Percentiles rank a stretch among this genome's conserved stretches.
Conservation (phyloP, 1,284 basidiomycete genomes). For the Clitocybe nebularis region DNA sequence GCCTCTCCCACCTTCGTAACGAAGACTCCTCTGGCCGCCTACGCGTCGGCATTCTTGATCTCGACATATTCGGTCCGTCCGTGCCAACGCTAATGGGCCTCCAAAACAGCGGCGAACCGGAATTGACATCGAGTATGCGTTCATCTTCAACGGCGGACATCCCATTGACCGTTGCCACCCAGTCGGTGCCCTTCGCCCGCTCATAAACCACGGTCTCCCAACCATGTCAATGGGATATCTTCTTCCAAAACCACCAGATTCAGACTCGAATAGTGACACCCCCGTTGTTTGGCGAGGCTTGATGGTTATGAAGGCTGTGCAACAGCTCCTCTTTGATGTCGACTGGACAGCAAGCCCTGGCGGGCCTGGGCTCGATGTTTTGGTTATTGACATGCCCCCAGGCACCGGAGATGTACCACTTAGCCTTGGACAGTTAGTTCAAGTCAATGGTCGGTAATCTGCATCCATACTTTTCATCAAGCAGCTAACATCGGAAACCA, state of each 20-base stretch:
- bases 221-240: slow-evolving; percentile 98
- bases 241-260: slow-evolving; percentile 46
- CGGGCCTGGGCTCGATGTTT: slow-evolving; percentile 66
- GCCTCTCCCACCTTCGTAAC: slow-evolving; percentile 10
- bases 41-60: slow-evolving; percentile 86
- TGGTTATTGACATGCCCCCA: slow-evolving; percentile 96
- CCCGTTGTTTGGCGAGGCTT: slow-evolving; percentile 95
- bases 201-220: slow-evolving; percentile 86
- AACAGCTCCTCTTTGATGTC: slow-evolving; percentile 94
- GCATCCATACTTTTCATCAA: not conserved
- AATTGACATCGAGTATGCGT: slow-evolving; percentile 49
- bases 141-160: not conserved
- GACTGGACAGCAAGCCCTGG: slow-evolving; percentile 70
- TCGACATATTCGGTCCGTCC: slow-evolving; percentile 96
- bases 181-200: slow-evolving; percentile 81
- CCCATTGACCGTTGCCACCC: slow-evolving; percentile 1
- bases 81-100: slow-evolving; percentile 95
- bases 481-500: slow-evolving; percentile 24
- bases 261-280: slow-evolving; percentile 54
- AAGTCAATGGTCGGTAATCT: slow-evolving; percentile 69
- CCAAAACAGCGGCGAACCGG: slow-evolving; percentile 76
- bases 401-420: slow-evolving; percentile 96
- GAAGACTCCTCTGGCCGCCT: slow-evolving; percentile 32
- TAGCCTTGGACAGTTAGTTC: slow-evolving; percentile 87
- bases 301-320: slow-evolving; percentile 99